Evolutionary conservation across 2,329 filamentous ascomycete species (phyloP).

Genomic region (Colletotrichum cordylinicola): DNA sequence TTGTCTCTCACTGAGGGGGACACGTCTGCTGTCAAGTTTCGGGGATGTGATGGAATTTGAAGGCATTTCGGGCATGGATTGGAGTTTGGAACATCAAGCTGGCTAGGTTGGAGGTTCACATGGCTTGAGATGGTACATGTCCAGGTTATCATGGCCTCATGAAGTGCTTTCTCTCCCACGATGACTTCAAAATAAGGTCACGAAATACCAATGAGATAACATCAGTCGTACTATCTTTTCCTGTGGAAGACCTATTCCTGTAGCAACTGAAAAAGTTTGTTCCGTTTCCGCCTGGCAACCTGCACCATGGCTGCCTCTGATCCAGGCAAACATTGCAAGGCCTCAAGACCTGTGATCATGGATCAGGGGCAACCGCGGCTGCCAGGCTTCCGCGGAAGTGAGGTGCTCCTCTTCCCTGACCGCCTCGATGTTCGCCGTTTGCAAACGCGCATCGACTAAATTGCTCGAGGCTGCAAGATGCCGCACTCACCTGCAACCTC

Average conservation of each 20-base stretch:
- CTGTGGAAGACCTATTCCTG: not conserved
- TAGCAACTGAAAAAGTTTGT: too few species aligned
- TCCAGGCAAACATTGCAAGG: not conserved
- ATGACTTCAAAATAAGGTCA: not conserved
- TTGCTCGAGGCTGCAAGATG: not conserved
- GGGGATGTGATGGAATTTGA: too few species aligned
- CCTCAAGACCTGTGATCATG: accelerated
- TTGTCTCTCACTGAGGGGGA: not conserved
- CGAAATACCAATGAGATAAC: not conserved
- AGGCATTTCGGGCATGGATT: not conserved
- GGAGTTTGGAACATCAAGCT: not conserved
- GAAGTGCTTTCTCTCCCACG: accelerated
- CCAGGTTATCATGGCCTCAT: not conserved
- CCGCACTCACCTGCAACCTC: accelerated
- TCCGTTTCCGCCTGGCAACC: not conserved
- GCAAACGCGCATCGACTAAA: not conserved
- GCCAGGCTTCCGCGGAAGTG: not conserved
- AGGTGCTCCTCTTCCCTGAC: accelerated
- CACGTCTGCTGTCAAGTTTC: not conserved
- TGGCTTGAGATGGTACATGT: accelerated
- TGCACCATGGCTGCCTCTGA: not conserved
- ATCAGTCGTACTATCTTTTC: too few species aligned
- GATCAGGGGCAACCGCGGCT: not conserved
- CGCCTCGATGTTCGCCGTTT: not conserved
- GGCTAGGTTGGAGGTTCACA: accelerated